Evolutionary conservation across 768 basidiomycete species (phyloP).

Genomic region (Chlorophyllum brunneum): DNA sequence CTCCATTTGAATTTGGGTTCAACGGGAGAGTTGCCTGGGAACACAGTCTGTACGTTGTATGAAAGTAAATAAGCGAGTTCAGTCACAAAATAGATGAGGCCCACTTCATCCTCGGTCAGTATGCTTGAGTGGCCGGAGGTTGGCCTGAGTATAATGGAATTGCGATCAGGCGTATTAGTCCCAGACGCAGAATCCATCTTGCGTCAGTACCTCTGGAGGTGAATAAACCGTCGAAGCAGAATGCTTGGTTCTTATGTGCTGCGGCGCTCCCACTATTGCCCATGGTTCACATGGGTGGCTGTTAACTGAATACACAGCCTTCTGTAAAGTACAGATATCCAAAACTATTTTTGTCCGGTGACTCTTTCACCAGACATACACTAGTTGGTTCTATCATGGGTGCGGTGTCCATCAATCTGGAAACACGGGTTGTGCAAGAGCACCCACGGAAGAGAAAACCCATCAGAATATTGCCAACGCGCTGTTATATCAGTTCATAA

Average conservation of each 20-base stretch:
- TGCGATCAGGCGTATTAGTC: too few species aligned
- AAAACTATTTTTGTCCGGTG: background rate
- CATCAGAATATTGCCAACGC: constrained; percentile 10
- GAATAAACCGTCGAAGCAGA: background rate
- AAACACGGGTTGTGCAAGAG: too few species aligned
- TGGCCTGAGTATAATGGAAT: too few species aligned
- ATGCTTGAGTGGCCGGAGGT: background rate
- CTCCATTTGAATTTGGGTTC: background rate
- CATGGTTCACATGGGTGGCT: background rate
- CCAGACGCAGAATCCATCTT: too few species aligned
- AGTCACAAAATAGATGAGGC: background rate
- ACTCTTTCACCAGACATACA: background rate
- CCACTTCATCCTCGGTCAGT: background rate
- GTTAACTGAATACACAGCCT: background rate
- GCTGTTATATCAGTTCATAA: background rate
- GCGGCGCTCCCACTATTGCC: background rate
- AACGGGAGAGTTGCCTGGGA: background rate
- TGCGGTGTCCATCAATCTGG: too few species aligned
- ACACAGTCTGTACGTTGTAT: background rate
- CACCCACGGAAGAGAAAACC: background rate
- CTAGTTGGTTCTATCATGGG: background rate
- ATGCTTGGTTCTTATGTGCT: background rate
- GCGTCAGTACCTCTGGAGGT: background rate
- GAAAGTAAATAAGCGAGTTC: background rate
- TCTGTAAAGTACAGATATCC: background rate